Base-by-base conservation (phyloP, 768 basidiomycete species). In the Melanogaster broomeanus region DNA sequence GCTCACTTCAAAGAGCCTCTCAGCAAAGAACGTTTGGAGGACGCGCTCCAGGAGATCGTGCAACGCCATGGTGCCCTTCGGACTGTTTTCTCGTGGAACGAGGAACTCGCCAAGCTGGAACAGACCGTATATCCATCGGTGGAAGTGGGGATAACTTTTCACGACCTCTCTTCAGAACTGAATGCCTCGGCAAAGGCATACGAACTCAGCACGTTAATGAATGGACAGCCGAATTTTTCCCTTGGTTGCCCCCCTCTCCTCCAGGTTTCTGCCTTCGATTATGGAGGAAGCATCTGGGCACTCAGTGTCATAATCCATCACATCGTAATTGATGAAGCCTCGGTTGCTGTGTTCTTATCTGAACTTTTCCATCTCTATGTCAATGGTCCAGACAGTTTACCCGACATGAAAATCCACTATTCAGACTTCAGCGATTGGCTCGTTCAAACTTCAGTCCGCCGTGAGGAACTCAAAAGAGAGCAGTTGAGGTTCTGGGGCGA, bases 361-460 rank as follows among this genome's bases (percentile, higher is more conserved):
- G 55, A 52, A 40, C 37, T 56, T 12, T 52, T 52, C 33, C n/a
- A 25, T 12, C 38, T 56, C 8, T 56, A 56, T 25, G 13, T 42
- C 22, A 37, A 52, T 37, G 55, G 55, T 28, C 45, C 51, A 18
- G 51, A 35, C 28, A 41, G 43, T 27, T 49, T 56, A 28, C 28
- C 51, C 8, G 51, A 52, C n/a, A 38, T 52, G 18, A 18, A 42
- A 6, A 42, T 52, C 30, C 55, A 56, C 51, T 55, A 55, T 44
- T 55, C 53, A 13, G 53, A 55, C 49, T 55, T 55, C 53, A 55
- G 53, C 35, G 48, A 56, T 42, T 56, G 55, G 55, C 42, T 52
- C 37, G 19, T 46, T 16, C 44, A 42, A 12, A 56, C 51, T 13
- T 45, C 51, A 12, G n/a, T 33, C 19, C 55, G 51, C 25, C 45